Evolutionary conservation across 768 basidiomycete species (phyloP), one percentile per base, ranked within the genome.

Genomic region (Russula earlei): DNA sequence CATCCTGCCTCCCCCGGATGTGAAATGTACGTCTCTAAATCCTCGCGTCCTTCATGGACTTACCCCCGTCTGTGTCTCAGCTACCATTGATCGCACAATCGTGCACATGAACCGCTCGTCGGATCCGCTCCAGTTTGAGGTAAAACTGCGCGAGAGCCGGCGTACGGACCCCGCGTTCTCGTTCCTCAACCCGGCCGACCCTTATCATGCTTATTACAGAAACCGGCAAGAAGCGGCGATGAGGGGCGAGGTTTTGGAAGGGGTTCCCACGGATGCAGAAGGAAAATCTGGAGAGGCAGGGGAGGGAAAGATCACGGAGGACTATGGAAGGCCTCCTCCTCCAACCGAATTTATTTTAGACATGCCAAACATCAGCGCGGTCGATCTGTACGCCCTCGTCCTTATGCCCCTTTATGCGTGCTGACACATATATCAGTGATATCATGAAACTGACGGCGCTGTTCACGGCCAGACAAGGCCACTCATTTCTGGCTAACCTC

Each of bases 121-220:
- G 25, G 90, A 96, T 65, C 92, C 94, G 7, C 81, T 84, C 10
- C 83, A 87, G 64, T 93, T 99, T 67, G 95, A 98, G 74, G 91
- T 93, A 68, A 94, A 95, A 74, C 92, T 99, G 70, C 84, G 93
- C 64, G 93, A 97, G 73, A 87, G 89, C 65, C 94, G 94, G 71
- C 90, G 92, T 72, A 80, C 84, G 62, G 95, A 98, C 76, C 91
- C 93, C 55, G 95, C 96, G 74, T 99, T 98, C 78, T 92, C 95
- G 55, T 99, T 99, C 77, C 81, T 99, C 70, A 95, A 95, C 75
- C 85, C 91, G 59, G 82, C 82, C 47, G 96, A 99, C 77, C 91
- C 96, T 62, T 99, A 96, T 75, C 91, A 98, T 84, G 90, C 90
- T 58, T 98, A 99, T 74, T 99, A 99, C 68, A 84, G 89, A 67